Base-by-base conservation (phyloP, 345 rosid genomes). In the Euphorbia peplus region DNA sequence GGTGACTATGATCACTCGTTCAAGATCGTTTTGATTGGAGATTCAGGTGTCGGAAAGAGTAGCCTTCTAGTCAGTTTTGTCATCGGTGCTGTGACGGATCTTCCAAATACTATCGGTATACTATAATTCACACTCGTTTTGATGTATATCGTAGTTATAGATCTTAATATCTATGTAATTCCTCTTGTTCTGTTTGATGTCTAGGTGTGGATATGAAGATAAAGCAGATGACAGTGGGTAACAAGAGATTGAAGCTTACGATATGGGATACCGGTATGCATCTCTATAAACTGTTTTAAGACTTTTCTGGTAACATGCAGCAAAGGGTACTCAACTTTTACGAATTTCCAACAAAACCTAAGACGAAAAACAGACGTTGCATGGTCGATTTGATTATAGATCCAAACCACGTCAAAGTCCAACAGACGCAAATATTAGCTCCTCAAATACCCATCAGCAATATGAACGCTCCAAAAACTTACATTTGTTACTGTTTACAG, bases 191-290 rank as follows among this genome's bases (percentile, higher is more conserved):
- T 50, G 51, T 28, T 37, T 8, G 37, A 32, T 32, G 6, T 48
- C 32, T 54, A 93, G 98, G 97, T 64, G 91, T 91, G 79, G 98
- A 93, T 83, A 89, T 93, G 68, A 93, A 93, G 89, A 89, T 93
- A 85, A 91, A 91, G 85, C 84, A 73, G 64, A 78, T 93, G 57
- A 82, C 81, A 37, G 91, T 93, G 3, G 95, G 87, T 52, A 96
- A 87, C 68, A 91, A 85, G 85, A 78, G 84, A 71, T 66, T 93
- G 62, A 93, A 93, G 85, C 90, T 93, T 52, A 87, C 97, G 28
- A 89, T 93, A 18, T 93, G 98, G 98, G 98, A 93, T 73, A 93
- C 98, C 44, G 97, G 98, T 93, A 76, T 57, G 76, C 24, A 37
- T n/a, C 22, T 25, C 5, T 13, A 24, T 12, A 22, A 6, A 53